Base-by-base conservation (phyloP, 2,329 filamentous ascomycete genomes). In the Pestalotiopsis sp. region DNA sequence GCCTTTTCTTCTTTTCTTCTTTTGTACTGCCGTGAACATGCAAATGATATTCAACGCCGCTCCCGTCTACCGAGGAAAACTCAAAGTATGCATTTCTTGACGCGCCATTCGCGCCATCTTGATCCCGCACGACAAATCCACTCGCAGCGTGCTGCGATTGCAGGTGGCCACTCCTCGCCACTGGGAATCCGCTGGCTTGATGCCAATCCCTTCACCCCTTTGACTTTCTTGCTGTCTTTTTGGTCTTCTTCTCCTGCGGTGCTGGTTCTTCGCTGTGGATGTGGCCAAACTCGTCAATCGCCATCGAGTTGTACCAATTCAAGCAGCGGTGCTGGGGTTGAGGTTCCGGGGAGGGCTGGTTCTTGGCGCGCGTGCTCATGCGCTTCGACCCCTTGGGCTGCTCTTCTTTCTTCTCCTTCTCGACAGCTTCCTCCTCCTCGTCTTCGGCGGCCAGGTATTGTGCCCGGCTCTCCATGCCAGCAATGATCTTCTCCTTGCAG, bases 401-500 rank as follows among this genome's bases (percentile, higher is more conserved):
- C 63, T 76, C 67, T 57, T 75, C 80, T 62, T 76, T 68, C 58
- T 75, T 81, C 69, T 77, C 76, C 63, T 81, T 78, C 23, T 83
- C 78, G 45, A n/a, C n/a, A 9, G n/a, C 45, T 68, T 80, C 80
- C 72, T 81, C 79, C 31, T 83, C 79, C 13, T 78, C 70, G 38
- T 79, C 80, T 23, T 85, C 83, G 1, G 80, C 77, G 39, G 87
- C 82, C 67, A 97, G 85, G 75, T 97, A 97, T 72, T 87, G 84
- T 71, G 89, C 89, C 71, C 97, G 91, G 75, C 91, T 91, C 74
- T 91, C 85, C 95, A 98, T 98, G 75, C 94, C 90, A 70, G 87
- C 86, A 27, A 87, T 83, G 71, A 98, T 97, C 75, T 90, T 89
- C 56, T 95, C 91, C 64, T 90, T 91, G 82, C 92, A 97, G 23